A percentile compares a stretch with the other conserved stretches of the same genome.
These are phyloP conservation scores for Phylloboletellus chloephorus DNA, from an alignment of 1,284 basidiomycete species.

Conservation along the genomic window DNA sequence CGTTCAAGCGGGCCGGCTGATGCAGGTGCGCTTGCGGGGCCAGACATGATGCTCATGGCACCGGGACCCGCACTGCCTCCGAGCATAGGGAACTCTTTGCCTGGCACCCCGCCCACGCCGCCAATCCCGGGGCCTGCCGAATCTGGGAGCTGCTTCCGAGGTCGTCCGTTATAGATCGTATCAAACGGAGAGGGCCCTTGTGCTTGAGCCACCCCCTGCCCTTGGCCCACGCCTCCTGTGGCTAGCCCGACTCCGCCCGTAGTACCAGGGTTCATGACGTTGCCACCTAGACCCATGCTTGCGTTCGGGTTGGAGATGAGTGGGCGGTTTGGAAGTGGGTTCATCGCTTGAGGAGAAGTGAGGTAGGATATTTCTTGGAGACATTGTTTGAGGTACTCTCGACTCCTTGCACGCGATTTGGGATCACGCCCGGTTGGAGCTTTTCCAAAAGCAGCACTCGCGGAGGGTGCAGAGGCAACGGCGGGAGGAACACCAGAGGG, in stretches of 20 bases:
- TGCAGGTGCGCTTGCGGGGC: conserved; percentile 45
- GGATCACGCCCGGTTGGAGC: conserved; percentile 79
- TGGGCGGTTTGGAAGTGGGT: conserved; percentile 87
- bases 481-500: conserved; percentile 51
- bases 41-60: conserved; percentile 44
- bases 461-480: conserved; percentile 23
- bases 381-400: conserved; percentile 98
- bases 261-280: conserved; percentile 16
- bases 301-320: conserved; percentile 62
- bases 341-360: conserved; percentile 94
- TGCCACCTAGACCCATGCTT: conserved; percentile 19
- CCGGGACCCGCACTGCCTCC: conserved; percentile 39
- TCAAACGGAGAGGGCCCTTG: conserved; percentile 54
- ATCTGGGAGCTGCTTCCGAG: conserved; percentile 74
- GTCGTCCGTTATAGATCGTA: conserved; percentile 68
- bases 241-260: conserved; percentile 13
- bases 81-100: conserved; percentile 64
- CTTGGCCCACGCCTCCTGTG: conserved; percentile 15
- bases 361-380: conserved; percentile 97
- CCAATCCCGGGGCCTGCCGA: conserved; percentile 25
- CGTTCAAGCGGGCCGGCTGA: conserved; percentile 48
- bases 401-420: conserved; percentile 88
- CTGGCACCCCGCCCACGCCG: conserved; percentile 20
- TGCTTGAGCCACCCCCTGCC: conserved; percentile 15
- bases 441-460: conserved; percentile 54